Evolutionary conservation across 345 rosid species (phyloP), one percentile per base, ranked within the genome.

Genomic region (Atalantia buxifolia): DNA sequence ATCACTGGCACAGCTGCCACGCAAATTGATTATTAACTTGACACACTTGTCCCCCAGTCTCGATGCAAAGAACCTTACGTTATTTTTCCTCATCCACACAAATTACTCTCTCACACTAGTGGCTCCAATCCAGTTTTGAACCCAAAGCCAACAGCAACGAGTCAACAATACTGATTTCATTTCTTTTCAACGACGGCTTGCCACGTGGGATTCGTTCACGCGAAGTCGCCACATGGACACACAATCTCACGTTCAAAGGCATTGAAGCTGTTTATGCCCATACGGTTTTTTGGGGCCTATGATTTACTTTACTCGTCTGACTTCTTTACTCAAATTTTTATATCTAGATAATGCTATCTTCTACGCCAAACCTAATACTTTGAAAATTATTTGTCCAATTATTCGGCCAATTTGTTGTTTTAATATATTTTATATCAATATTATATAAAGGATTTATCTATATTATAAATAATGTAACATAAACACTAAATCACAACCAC

Each of bases 61-160:
- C 4, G 74, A 59, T 68, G 53, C 75, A 77, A 16, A 59, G 74
- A 69, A 77, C 80, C 62, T 60, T 7, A 10, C 1, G n/a, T 42
- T 42, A 7, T 40, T 45, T 59, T 10, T 12, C 27, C 80, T 77
- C 75, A 5, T 42, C 75, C 80, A 60, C 69, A 40, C 19, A 36
- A 55, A 3, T 7, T 14, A 1, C 22, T 6, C n/a, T 35, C 76
- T 60, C 66, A 19, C 38, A 42, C 40, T 30, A n/a, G 50, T 65
- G 71, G 64, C 36, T 57, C 30, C 35, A 4, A 27, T 13, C n/a
- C 61, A 68, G n/a, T 36, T 18, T 12, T 45, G 18, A 36, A 24
- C 45, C 57, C 50, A 24, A 66, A 4, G 1, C 48, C 48, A 33
- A 33, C 42, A 9, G 1, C 69, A 7, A 22, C 60, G 21, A 2